Evolutionary conservation across 2,329 filamentous ascomycete genomes (phyloP), one percentile per base, ranked within the genome.

Genomic region (Alternaria gaisen): DNA sequence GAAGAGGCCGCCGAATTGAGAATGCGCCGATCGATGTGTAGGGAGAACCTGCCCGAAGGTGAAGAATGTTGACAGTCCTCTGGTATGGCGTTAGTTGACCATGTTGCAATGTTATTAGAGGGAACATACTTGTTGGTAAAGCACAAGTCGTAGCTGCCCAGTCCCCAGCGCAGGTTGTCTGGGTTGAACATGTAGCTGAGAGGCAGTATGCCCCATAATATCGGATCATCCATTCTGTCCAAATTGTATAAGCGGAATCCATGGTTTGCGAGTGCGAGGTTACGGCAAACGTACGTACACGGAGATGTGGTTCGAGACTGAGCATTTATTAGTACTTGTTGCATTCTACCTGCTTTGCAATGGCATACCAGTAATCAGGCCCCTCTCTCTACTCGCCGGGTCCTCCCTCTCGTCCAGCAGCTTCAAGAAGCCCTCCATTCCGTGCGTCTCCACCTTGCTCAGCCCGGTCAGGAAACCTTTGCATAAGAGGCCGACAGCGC

Each of bases 91-190:
- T 73, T 42, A 74, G 69, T 16, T n/a, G 28, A 36, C 28, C 9
- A 11, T 30, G 9, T 11, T 30, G 28, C 28, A 30, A 24, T 16
- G 12, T 2, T n/a, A 3, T 1, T 1, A 11, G 32, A 24, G 32
- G 32, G 18, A 12, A 69, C 83, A 63, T 81, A 95, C 92, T 88
- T 90, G 75, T 92, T 94, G 72, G 90, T 90, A 79, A 96, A 99
- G 81, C 94, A 97, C 61, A 99, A 94, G 79, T 99, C 95, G 77
- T 97, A 92, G 72, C 93, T 96, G 24, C 92, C 95, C 56, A 99
- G 86, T 10, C 90, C 88, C 93, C 94, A 98, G 77, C 95, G 88
- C 72, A 93, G 85, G 75, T 94, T 95, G 57, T 86, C 83, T 20
- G 91, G 87, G 60, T 89, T 87, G 72, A 91, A 88, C 66, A 87